A percentile compares a stretch with the other conserved stretches of the same genome.
Conservation (phyloP, 2,329 filamentous ascomycete genomes). For the Nigrograna mackinnonii region DNA sequence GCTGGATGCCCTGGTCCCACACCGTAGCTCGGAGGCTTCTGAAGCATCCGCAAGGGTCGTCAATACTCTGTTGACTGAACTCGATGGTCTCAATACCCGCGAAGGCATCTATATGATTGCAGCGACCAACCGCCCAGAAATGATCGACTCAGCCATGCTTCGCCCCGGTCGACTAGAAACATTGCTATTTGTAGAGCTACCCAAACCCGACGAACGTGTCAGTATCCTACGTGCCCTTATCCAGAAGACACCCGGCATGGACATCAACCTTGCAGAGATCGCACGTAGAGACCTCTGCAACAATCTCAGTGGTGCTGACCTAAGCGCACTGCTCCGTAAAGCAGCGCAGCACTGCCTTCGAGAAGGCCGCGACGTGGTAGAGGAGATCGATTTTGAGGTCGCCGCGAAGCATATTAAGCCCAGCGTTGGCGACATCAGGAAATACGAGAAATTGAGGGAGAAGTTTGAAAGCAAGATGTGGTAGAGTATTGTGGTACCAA, state of each 20-base stretch:
- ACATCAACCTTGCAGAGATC: constrained; percentile 63
- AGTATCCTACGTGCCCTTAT: constrained; percentile 79
- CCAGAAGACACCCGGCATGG: constrained; percentile 55
- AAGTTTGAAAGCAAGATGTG: constrained; percentile 42
- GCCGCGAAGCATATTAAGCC: constrained; percentile 48
- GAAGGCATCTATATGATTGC: constrained; percentile 92
- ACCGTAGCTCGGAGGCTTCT: constrained; percentile 73
- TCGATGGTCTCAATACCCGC: constrained; percentile 81
- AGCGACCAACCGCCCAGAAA: constrained; percentile 92
- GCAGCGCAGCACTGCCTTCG: constrained; percentile 62
- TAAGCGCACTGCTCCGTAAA: constrained; percentile 61
- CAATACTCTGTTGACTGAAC: constrained; percentile 90
- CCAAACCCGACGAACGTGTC: constrained; percentile 75
- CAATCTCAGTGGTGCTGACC: constrained; percentile 75
- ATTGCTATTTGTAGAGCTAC: constrained; percentile 86
- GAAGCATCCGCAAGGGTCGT: constrained; percentile 89
- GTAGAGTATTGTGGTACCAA: constrained; percentile 1
- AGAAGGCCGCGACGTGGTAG: constrained; percentile 49
- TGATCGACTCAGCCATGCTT: constrained; percentile 95
- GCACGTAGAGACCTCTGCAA: constrained; percentile 66
- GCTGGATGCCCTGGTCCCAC: constrained; percentile 87
- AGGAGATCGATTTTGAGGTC: constrained; percentile 50
- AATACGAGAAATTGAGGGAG: constrained; percentile 59
- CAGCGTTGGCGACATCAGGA: constrained; percentile 61
- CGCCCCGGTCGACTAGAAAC: constrained; percentile 88